Percentiles rank a stretch among this genome's conserved stretches.
Evolutionary conservation across 108 stramenopile genomes (phyloP).

Genomic region (Fistulifera solaris): DNA sequence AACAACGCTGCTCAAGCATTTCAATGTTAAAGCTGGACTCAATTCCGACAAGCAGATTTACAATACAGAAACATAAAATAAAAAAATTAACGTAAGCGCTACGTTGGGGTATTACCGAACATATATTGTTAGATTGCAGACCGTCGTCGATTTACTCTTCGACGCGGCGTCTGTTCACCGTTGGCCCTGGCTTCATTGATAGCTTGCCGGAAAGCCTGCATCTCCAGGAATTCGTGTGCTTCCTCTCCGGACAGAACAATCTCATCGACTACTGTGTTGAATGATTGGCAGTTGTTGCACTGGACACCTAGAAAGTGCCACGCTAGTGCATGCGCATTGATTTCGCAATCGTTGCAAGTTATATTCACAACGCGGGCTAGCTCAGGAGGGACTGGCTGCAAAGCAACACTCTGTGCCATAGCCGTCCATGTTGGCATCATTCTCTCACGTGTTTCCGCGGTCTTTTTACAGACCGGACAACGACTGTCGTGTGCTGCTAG

Average conservation of each 20-base stretch:
- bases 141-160: slow-evolving; percentile 1
- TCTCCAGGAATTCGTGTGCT: slow-evolving; percentile 54
- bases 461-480: slow-evolving; percentile 83
- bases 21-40: too few relatives aligned
- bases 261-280: slow-evolving; percentile 63
- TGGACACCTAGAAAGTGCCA: slow-evolving; percentile 85
- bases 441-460: slow-evolving; percentile 67
- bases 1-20: too few relatives aligned
- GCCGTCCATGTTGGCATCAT: slow-evolving; percentile 75
- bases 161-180: background rate
- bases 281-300: slow-evolving; percentile 51
- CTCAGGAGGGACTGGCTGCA: slow-evolving; percentile 76
- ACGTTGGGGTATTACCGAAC: too few relatives aligned
- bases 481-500: slow-evolving; percentile 62
- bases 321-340: slow-evolving; percentile 32
- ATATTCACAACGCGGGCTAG: slow-evolving; percentile 63
- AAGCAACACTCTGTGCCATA: slow-evolving; percentile 66
- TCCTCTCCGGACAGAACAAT: slow-evolving; percentile 57
- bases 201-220: slow-evolving; percentile 8
- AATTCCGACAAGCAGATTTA: too few relatives aligned
- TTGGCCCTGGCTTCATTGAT: background rate
- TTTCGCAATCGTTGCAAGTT: slow-evolving; percentile 70
- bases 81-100: too few relatives aligned
- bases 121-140: background rate
- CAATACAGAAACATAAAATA: too few relatives aligned